Percentiles rank a stretch among this genome's conserved stretches.
phyloP scores from a whole-genome alignment of 1,284 basidiomycete genomes.

The Cutaneotrichosporon mucoides region DNA sequence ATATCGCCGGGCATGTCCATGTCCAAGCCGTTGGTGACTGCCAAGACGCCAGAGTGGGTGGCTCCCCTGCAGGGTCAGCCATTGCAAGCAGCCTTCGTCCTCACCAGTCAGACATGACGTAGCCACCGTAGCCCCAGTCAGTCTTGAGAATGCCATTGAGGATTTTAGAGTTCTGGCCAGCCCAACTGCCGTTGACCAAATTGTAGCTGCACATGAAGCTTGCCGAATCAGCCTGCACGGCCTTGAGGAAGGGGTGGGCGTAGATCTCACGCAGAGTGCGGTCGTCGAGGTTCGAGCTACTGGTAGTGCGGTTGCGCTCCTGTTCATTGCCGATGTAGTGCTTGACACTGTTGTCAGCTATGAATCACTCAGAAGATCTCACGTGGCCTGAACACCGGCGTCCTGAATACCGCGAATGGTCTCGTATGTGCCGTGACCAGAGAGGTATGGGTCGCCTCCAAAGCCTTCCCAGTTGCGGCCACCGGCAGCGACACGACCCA shows the following conservation, averaged over 20 bases:
- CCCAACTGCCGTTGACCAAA: slow-evolving; percentile 59
- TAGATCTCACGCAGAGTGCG: slow-evolving; percentile 29
- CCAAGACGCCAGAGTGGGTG: slow-evolving; percentile 11
- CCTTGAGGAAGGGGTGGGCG: slow-evolving; percentile 56
- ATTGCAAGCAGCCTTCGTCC: slow-evolving; percentile 13
- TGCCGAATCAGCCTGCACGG: slow-evolving; percentile 65
- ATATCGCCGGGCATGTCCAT: slow-evolving; percentile 53
- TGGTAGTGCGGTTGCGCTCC: slow-evolving; percentile 24
- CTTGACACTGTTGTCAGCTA: slow-evolving; percentile 12
- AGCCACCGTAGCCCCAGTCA: slow-evolving; percentile 60
- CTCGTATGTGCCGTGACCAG: slow-evolving; percentile 63
- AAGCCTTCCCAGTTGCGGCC: slow-evolving; percentile 86
- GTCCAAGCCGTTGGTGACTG: slow-evolving; percentile 24
- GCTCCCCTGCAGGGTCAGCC: slow-evolving; percentile 33
- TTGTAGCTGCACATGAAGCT: slow-evolving; percentile 72
- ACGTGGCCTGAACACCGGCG: slow-evolving; percentile 60
- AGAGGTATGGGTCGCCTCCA: slow-evolving; percentile 62
- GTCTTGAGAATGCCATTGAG: slow-evolving; percentile 68
- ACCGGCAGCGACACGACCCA: slow-evolving; percentile 59
- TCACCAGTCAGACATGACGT: slow-evolving; percentile 10
- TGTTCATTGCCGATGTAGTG: slow-evolving; percentile 30
- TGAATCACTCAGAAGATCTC: slow-evolving; percentile 3
- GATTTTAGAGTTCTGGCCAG: slow-evolving; percentile 60
- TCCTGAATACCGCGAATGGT: slow-evolving; percentile 70
- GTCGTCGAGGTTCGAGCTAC: slow-evolving; percentile 24